Evolutionary conservation across 2,329 filamentous ascomycete genomes (phyloP).

Genomic region (Fusarium citri): DNA sequence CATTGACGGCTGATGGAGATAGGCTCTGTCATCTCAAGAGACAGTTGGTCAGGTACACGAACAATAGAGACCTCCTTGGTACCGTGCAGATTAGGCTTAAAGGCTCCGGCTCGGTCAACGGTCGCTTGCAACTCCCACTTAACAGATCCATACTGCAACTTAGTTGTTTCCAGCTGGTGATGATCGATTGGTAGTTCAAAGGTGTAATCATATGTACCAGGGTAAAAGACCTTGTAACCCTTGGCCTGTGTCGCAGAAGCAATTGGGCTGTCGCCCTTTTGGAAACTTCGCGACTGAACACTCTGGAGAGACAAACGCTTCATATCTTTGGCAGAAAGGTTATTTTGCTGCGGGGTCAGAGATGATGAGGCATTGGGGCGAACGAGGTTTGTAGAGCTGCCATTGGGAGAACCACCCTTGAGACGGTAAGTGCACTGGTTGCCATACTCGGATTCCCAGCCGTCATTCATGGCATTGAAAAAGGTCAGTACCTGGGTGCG

Average conservation of each 20-base stretch:
- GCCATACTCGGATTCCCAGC: slow-evolving; percentile 71
- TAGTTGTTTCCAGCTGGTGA: slow-evolving; percentile 87
- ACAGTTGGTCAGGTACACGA: slow-evolving; percentile 86
- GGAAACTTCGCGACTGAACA: slow-evolving; percentile 86
- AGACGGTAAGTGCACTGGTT: slow-evolving; percentile 69
- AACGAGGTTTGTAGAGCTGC: slow-evolving; percentile 50
- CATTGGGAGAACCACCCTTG: slow-evolving; percentile 53
- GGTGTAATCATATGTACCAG: slow-evolving; percentile 74
- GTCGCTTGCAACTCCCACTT: slow-evolving; percentile 89
- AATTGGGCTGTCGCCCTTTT: slow-evolving; percentile 78
- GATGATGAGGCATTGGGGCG: slow-evolving; percentile 37
- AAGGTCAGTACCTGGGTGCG: slow-evolving; percentile 92
- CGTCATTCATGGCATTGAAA: slow-evolving; percentile 80
- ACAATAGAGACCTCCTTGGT: slow-evolving; percentile 85
- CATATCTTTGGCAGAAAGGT: slow-evolving; percentile 60
- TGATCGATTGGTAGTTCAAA: slow-evolving; percentile 93
- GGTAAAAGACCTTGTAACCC: slow-evolving; percentile 87
- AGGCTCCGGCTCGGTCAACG: slow-evolving; percentile 87
- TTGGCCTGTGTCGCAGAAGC: slow-evolving; percentile 70
- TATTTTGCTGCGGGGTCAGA: slow-evolving; percentile 42
- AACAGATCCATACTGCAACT: slow-evolving; percentile 85
- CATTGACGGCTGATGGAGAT: slow-evolving; percentile 94
- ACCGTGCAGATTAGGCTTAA: slow-evolving; percentile 88
- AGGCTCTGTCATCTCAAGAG: slow-evolving; percentile 89
- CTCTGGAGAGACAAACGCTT: slow-evolving; percentile 81